A percentile compares a stretch with the other conserved stretches of the same genome.
Conservation (phyloP, 2,329 filamentous ascomycete genomes). For the Harringtonia aguacate region DNA sequence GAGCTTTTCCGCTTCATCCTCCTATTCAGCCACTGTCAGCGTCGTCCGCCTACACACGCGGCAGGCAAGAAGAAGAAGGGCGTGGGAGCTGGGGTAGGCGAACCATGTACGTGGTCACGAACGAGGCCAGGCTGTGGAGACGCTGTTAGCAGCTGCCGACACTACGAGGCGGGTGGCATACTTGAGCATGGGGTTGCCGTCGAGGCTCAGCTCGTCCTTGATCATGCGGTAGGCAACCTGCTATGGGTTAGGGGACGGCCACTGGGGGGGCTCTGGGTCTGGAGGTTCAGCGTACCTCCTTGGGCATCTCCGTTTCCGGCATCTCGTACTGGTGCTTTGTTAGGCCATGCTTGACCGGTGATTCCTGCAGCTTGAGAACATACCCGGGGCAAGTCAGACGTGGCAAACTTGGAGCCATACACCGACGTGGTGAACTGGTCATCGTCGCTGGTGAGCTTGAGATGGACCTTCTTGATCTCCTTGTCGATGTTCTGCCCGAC, state of each 20-base stretch:
- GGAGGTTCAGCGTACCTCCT: too few relatives aligned
- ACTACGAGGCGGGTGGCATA: slow-evolving; percentile 25
- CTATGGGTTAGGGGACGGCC: background rate
- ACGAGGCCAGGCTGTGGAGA: slow-evolving; percentile 62
- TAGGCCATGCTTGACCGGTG: background rate
- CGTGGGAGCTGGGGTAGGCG: slow-evolving; percentile 9
- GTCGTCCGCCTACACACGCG: too few relatives aligned
- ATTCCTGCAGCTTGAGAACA: background rate
- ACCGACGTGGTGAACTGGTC: slow-evolving; percentile 65
- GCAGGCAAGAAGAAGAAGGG: too few relatives aligned
- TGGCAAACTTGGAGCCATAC: slow-evolving; percentile 79
- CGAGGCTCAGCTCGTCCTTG: slow-evolving; percentile 84
- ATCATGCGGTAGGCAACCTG: slow-evolving; percentile 88
- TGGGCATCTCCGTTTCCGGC: slow-evolving; percentile 83
- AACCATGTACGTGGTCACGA: slow-evolving; percentile 95
- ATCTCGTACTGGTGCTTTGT: slow-evolving; percentile 53
- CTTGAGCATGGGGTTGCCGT: slow-evolving; percentile 85
- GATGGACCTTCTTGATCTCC: slow-evolving; percentile 29
- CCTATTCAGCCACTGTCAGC: slow-evolving; percentile 36
- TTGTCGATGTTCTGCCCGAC: slow-evolving; percentile 20
- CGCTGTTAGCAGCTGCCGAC: background rate
- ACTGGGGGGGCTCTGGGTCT: too few relatives aligned
- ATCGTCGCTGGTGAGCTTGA: slow-evolving; percentile 38
- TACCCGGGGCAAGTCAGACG: slow-evolving; percentile 58
- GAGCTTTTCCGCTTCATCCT: slow-evolving; percentile 91